phyloP scores from a whole-genome alignment of 371 early-diverging fungal genomes.

The Rhizopus sp. region DNA sequence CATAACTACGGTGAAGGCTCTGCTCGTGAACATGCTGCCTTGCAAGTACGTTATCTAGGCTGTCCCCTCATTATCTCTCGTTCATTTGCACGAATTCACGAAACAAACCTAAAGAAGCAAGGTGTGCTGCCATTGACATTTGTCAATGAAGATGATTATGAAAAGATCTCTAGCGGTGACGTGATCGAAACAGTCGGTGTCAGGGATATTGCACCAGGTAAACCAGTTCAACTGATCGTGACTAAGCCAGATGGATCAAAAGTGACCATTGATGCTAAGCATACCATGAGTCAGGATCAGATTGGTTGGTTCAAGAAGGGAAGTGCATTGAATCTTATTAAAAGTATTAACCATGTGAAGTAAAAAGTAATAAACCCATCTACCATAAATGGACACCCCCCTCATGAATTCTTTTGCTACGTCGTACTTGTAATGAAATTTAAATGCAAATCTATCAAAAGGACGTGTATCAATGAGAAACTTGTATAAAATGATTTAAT shows the following conservation, averaged over 20 bases:
- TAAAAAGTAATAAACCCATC: not conserved
- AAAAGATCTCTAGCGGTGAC: constrained; percentile 76
- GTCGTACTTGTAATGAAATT: too few species aligned
- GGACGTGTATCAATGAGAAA: too few species aligned
- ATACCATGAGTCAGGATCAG: constrained; percentile 94
- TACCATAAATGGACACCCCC: not conserved
- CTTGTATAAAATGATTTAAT: too few species aligned
- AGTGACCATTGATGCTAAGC: constrained; percentile 65
- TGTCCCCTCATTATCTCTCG: constrained; percentile 87
- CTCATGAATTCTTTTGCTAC: not conserved
- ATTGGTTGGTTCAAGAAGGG: constrained; percentile 95
- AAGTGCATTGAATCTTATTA: constrained; percentile 82
- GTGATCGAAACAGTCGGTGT: constrained; percentile 83
- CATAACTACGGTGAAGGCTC: constrained; percentile 98
- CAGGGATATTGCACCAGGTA: constrained; percentile 61
- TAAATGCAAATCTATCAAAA: too few species aligned
- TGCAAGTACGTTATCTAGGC: constrained; percentile 92
- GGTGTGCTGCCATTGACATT: constrained; percentile 95
- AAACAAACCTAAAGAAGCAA: constrained; percentile 98
- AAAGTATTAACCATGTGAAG: constrained; percentile 2
- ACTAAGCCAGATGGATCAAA: constrained; percentile 60
- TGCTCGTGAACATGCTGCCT: constrained; percentile 96
- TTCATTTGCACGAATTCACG: constrained; percentile 97
- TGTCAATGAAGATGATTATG: constrained; percentile 81
- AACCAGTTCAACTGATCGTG: constrained; percentile 57